phyloP scores from a whole-genome alignment of 768 basidiomycete genomes.

The Butyriboletus loyo region DNA sequence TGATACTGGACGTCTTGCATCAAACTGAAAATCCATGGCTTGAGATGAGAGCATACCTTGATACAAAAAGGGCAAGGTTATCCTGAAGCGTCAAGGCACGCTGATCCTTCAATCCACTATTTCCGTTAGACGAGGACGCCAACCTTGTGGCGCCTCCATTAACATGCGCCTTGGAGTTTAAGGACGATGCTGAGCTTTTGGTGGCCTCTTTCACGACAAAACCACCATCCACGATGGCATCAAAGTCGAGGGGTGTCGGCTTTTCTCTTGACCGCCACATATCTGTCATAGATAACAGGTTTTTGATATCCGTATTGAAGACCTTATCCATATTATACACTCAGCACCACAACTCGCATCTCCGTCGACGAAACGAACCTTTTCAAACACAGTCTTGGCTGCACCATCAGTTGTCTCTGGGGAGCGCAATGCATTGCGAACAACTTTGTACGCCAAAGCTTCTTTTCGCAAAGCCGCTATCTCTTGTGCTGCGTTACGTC shows the following conservation, averaged over 20 bases:
- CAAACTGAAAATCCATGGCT: neutral
- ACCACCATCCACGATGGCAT: slow-evolving; percentile 62
- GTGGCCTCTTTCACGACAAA: slow-evolving; percentile 45
- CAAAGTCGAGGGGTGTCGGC: slow-evolving; percentile 80
- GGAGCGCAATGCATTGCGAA: slow-evolving; percentile 65
- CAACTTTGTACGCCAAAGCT: slow-evolving; percentile 81
- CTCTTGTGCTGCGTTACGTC: slow-evolving; percentile 63
- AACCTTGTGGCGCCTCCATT: slow-evolving; percentile 11
- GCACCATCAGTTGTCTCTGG: slow-evolving; percentile 41
- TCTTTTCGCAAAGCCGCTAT: slow-evolving; percentile 88
- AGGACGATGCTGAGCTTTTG: slow-evolving; percentile 10
- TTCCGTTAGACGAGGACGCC: slow-evolving; percentile 11
- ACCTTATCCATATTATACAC: slow-evolving; percentile 48
- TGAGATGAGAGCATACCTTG: slow-evolving; percentile 56
- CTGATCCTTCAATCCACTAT: slow-evolving; percentile 72
- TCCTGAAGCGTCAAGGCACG: slow-evolving; percentile 72
- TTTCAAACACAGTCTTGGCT: slow-evolving; percentile 75
- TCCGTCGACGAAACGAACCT: slow-evolving; percentile 46
- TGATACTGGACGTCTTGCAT: slow-evolving; percentile 51
- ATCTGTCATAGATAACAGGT: slow-evolving; percentile 88
- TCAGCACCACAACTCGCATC: neutral
- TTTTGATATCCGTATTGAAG: slow-evolving; percentile 82
- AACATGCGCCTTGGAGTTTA: slow-evolving; percentile 15
- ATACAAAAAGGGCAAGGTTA: slow-evolving; percentile 77
- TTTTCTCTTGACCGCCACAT: slow-evolving; percentile 95